phyloP scores from a whole-genome alignment of 306 rosid species.

The Adenanthera pavonina region DNA sequence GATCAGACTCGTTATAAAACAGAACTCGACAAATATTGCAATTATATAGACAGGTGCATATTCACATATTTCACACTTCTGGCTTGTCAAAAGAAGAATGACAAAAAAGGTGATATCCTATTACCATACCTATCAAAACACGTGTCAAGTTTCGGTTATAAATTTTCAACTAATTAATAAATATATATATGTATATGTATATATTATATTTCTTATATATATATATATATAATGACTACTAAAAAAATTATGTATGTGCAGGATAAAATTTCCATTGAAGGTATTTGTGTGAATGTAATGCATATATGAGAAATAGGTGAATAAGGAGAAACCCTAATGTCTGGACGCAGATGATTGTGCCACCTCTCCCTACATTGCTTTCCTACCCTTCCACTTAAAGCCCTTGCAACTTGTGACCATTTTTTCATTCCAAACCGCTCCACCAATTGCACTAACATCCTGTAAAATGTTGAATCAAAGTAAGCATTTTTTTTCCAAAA shows the following conservation, averaged over 20 bases:
- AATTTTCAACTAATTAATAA: not conserved
- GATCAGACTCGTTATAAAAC: not conserved
- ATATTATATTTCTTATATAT: too few species aligned
- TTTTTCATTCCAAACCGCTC: slow-evolving; percentile 54
- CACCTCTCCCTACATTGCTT: slow-evolving; percentile 89
- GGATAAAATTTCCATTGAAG: not conserved
- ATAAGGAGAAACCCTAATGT: slow-evolving; percentile 57
- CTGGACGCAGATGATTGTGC: slow-evolving; percentile 78
- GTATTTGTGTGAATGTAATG: not conserved
- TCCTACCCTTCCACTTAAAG: slow-evolving; percentile 58
- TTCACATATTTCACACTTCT: not conserved
- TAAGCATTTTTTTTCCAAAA: too few species aligned
- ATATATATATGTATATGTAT: not conserved
- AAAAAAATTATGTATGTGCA: not conserved
- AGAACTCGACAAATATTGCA: not conserved
- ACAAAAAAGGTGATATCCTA: not conserved
- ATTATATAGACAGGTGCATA: not conserved
- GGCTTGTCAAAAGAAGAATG: not conserved
- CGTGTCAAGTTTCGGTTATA: not conserved
- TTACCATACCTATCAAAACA: not conserved
- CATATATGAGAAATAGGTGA: not conserved
- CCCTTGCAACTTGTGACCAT: slow-evolving; percentile 69
- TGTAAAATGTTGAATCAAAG: slow-evolving; percentile 39
- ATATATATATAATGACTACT: not conserved
- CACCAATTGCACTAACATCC: slow-evolving; percentile 56